Conservation (phyloP, 768 basidiomycete species). For the Pleurotus pulmonarius region DNA sequence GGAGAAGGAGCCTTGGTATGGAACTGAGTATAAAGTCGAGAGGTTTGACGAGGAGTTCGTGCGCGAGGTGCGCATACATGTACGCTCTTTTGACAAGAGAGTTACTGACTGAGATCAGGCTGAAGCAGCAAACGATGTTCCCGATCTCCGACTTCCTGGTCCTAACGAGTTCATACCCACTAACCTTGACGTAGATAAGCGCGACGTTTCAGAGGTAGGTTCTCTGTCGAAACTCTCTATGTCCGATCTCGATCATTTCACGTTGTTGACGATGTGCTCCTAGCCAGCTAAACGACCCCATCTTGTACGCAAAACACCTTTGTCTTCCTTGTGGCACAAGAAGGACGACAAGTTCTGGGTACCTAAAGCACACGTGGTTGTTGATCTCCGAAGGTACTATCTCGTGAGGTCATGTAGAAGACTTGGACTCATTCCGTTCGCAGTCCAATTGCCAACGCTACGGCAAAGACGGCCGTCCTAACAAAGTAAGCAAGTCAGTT, state of each 20-base stretch:
- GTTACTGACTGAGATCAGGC: slow-evolving; percentile 40
- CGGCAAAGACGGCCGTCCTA: slow-evolving; percentile 68
- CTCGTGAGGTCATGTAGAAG: neutral
- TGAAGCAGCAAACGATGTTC: slow-evolving; percentile 54
- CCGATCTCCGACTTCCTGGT: slow-evolving; percentile 72
- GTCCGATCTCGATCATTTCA: no score
- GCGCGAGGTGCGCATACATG: slow-evolving; percentile 34
- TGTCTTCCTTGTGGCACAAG: slow-evolving; percentile 90
- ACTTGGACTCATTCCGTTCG: neutral
- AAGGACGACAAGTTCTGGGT: slow-evolving; percentile 97
- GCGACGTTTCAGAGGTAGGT: slow-evolving; percentile 58
- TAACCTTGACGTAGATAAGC: slow-evolving; percentile 80
- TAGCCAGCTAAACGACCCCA: slow-evolving; percentile 75
- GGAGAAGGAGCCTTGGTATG: slow-evolving; percentile 89
- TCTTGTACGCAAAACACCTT: slow-evolving; percentile 66
- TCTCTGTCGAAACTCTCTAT: neutral
- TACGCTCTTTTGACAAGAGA: neutral
- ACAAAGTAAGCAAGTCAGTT: slow-evolving; percentile 31
- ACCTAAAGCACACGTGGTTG: slow-evolving; percentile 76
- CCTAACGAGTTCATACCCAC: slow-evolving; percentile 91
- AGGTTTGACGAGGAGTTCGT: slow-evolving; percentile 63
- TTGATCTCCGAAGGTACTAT: slow-evolving; percentile 70
- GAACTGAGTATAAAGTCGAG: slow-evolving; percentile 81
- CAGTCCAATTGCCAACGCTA: slow-evolving; percentile 56
- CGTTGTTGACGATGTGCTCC: neutral